Percentiles rank a stretch among this genome's conserved stretches.
phyloP scores from a whole-genome alignment of 2,329 filamentous ascomycete genomes.

The Helicocarpus griseus region DNA sequence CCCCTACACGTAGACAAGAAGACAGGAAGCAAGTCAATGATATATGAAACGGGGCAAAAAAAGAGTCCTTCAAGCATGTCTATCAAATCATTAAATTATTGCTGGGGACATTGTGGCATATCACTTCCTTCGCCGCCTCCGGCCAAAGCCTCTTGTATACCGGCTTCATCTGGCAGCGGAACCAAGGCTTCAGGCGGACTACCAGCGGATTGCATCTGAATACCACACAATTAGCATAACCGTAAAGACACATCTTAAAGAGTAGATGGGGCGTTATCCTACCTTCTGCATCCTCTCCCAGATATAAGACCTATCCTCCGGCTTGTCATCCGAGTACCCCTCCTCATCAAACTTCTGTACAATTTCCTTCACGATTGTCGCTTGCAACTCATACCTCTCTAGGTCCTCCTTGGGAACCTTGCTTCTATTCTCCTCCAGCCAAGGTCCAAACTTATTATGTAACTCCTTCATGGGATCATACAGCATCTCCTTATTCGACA shows the following conservation, averaged over 20 bases:
- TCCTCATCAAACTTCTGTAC: constrained; percentile 77
- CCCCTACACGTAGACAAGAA: no score
- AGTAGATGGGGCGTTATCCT: constrained; percentile 20
- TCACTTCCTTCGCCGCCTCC: constrained; percentile 24
- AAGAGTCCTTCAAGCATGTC: background rate
- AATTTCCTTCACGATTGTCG: constrained; percentile 71
- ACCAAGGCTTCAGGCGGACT: constrained; percentile 85
- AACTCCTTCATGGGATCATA: constrained; percentile 99
- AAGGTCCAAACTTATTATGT: constrained; percentile 80
- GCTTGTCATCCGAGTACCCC: constrained; percentile 71
- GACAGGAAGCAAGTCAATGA: background rate
- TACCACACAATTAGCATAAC: constrained; percentile 8
- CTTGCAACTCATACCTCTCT: constrained; percentile 72
- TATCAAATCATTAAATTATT: constrained; percentile 32
- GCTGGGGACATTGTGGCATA: constrained; percentile 53
- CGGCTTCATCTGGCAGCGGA: constrained; percentile 60
- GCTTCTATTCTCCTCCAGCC: constrained; percentile 67
- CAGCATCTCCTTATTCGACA: constrained; percentile 95
- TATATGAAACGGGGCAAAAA: background rate
- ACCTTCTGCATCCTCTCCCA: constrained; percentile 98
- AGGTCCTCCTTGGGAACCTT: constrained; percentile 59
- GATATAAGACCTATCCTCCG: constrained; percentile 78
- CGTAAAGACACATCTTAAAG: background rate
- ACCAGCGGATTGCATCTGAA: constrained; percentile 90
- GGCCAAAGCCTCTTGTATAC: constrained; percentile 61